A percentile compares a stretch with the other conserved stretches of the same genome.
phyloP scores from a whole-genome alignment of 1,284 basidiomycete genomes.

The Sanghuangporus weigelae region DNA sequence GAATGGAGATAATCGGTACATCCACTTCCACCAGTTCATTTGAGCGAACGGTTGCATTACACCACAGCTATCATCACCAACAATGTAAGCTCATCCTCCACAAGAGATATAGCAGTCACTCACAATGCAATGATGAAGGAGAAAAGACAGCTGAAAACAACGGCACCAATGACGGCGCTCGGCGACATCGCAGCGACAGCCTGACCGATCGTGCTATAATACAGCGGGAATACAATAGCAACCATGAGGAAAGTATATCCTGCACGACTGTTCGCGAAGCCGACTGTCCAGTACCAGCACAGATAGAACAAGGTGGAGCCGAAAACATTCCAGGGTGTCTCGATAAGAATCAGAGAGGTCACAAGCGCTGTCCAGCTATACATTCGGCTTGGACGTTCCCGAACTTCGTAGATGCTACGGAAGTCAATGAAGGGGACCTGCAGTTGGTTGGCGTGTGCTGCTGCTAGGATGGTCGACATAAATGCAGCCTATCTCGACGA shows the following conservation, averaged over 20 bases:
- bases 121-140: constrained; percentile 18
- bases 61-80: constrained; percentile 7
- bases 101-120: background rate
- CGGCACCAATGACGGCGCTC: constrained; percentile 9
- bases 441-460: constrained; percentile 43
- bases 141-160: constrained; percentile 16
- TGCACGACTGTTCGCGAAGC: constrained; percentile 9
- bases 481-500: constrained; percentile 38
- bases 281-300: constrained; percentile 22
- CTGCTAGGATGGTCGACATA: constrained; percentile 40
- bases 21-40: constrained; percentile 18
- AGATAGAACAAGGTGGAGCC: constrained; percentile 18
- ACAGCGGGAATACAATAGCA: constrained; percentile 10
- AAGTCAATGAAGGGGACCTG: constrained; percentile 39
- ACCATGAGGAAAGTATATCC: constrained; percentile 17
- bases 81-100: background rate
- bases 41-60: constrained; percentile 12
- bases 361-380: constrained; percentile 17
- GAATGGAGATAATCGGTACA: constrained; percentile 32
- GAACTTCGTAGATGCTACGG: constrained; percentile 17
- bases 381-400: constrained; percentile 18
- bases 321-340: constrained; percentile 17
- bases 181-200: constrained; percentile 20
- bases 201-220: constrained; percentile 19
- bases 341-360: constrained; percentile 14